These are phyloP conservation scores for Epichloe typhina DNA, from an alignment of 2,329 filamentous ascomycete genomes.

Conservation along the genomic window DNA sequence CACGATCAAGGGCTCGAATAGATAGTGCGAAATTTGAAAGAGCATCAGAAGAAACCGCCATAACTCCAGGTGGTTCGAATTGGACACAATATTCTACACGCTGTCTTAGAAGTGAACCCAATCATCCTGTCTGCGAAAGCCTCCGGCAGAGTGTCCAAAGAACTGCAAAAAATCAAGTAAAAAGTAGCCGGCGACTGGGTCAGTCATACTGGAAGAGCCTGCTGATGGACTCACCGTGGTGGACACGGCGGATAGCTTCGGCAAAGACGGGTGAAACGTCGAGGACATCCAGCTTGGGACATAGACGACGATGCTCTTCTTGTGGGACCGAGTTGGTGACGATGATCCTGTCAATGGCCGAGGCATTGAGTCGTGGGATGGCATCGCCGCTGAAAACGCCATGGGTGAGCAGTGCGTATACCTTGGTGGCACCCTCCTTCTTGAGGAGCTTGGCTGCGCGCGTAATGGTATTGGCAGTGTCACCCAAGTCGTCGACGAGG, in stretches of 20 bases:
- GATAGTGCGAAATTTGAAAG: background rate
- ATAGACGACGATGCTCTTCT: constrained; percentile 61
- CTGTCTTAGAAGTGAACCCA: background rate
- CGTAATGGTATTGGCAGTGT: constrained; percentile 95
- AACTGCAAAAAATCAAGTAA: background rate
- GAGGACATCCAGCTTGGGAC: constrained; percentile 81
- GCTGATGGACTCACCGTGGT: constrained; percentile 96
- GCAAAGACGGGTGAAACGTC: constrained; percentile 85
- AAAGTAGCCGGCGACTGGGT: background rate
- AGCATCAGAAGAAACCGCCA: background rate
- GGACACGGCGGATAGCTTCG: constrained; percentile 88
- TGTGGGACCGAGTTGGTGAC: constrained; percentile 95
- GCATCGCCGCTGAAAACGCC: constrained; percentile 92
- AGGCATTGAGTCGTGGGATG: constrained; percentile 86
- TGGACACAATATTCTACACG: background rate
- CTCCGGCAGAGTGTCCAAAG: background rate
- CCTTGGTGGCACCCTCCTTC: constrained; percentile 81
- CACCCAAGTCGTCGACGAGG: constrained; percentile 84
- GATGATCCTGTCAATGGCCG: constrained; percentile 80
- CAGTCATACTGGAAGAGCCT: constrained; percentile 54
- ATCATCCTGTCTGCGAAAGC: background rate
- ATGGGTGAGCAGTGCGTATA: constrained; percentile 88
- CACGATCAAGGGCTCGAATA: background rate
- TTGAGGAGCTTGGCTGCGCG: constrained; percentile 93
- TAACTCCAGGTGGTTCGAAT: background rate